These are phyloP conservation scores for Neurospora intermedia DNA, from an alignment of 495 filamentous ascomycete species.

Conservation along the genomic window DNA sequence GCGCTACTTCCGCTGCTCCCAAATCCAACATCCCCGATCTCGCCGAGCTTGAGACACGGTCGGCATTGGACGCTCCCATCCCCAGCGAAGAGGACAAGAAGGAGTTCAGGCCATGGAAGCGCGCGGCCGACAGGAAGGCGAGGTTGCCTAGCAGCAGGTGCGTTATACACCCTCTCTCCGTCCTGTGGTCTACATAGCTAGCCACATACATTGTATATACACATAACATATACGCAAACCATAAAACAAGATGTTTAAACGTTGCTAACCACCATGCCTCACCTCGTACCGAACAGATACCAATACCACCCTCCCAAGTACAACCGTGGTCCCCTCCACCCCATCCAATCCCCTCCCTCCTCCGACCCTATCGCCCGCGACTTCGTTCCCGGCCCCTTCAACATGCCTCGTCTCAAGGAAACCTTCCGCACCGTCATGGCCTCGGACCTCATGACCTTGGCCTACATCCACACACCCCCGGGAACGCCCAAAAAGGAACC, in stretches of 20 bases:
- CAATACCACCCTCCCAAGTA: slow-evolving; percentile 87
- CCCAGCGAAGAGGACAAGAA: slow-evolving; percentile 23
- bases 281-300: slow-evolving; percentile 47
- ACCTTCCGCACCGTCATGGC: slow-evolving; percentile 80
- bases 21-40: slow-evolving; percentile 10
- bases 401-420: slow-evolving; percentile 74
- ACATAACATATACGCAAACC: too few species aligned
- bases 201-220: too few species aligned
- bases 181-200: too few species aligned
- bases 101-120: slow-evolving; percentile 30
- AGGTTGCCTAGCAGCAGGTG: slow-evolving; percentile 31
- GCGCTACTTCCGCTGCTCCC: not conserved
- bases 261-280: not conserved
- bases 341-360: slow-evolving; percentile 70
- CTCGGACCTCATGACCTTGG: slow-evolving; percentile 80
- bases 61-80: slow-evolving; percentile 23
- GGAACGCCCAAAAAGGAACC: slow-evolving; percentile 55
- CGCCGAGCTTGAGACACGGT: slow-evolving; percentile 29
- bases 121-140: slow-evolving; percentile 29
- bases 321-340: slow-evolving; percentile 86
- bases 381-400: slow-evolving; percentile 91
- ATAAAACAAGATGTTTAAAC: too few species aligned
- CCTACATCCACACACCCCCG: slow-evolving; percentile 69
- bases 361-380: slow-evolving; percentile 79
- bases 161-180: not conserved